Evolutionary conservation across 768 basidiomycete genomes (phyloP).

Genomic region (Sporobolomyces roseus): DNA sequence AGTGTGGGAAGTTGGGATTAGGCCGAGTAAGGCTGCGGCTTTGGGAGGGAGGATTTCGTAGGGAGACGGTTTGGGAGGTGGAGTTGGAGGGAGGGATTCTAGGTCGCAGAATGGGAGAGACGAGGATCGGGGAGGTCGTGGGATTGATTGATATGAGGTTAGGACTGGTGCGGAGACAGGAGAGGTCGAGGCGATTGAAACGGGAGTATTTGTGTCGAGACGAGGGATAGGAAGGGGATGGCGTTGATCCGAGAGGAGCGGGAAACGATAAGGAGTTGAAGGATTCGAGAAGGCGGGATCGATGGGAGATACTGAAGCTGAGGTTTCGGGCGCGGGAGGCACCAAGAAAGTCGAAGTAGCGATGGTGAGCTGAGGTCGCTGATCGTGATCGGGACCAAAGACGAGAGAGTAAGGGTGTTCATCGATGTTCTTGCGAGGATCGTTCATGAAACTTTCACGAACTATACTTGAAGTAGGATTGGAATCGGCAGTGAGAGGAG

Average conservation of each 20-base stretch:
- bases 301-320: background rate
- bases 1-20: conserved; percentile 6
- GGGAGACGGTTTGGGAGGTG: background rate
- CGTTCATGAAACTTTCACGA: conserved; percentile 8
- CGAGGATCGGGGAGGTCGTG: background rate
- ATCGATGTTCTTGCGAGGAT: background rate
- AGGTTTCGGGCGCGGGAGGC: background rate
- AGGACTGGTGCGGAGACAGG: conserved; percentile 8
- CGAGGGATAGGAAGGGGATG: background rate
- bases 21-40: conserved; percentile 31
- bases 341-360: background rate
- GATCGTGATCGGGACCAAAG: background rate
- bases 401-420: conserved; percentile 3
- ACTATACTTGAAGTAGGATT: conserved; percentile 6
- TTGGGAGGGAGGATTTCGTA: conserved; percentile 21
- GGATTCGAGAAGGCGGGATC: background rate
- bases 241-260: background rate
- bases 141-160: background rate
- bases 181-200: conserved; percentile 3
- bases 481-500: background rate
- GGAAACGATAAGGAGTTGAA: background rate
- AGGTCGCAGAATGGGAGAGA: conserved; percentile 28
- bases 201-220: background rate
- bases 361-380: background rate
- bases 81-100: conserved; percentile 9